A percentile compares a stretch with the other conserved stretches of the same genome.
phyloP scores from a whole-genome alignment of 352 stramenopile species.

The Phytophthora constricta region DNA sequence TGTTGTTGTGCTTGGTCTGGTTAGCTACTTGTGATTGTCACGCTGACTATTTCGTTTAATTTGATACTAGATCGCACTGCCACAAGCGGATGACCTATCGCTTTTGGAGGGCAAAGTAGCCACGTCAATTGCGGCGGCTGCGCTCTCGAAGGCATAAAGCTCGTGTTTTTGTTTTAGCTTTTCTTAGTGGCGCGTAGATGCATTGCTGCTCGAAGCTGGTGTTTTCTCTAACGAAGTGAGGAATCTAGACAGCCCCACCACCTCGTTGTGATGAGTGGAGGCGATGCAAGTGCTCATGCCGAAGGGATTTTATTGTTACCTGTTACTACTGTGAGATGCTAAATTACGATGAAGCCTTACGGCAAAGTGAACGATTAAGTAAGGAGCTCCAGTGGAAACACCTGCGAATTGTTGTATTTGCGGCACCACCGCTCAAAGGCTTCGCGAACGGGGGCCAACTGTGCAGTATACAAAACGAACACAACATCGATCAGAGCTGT shows the following conservation, averaged over 20 bases:
- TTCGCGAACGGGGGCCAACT: constrained; percentile 55
- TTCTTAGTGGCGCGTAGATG: constrained; percentile 25
- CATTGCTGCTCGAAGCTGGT: constrained; percentile 12
- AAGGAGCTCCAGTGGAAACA: constrained; percentile 44
- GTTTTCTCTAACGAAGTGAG: too few species aligned
- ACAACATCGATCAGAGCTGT: constrained; percentile 2
- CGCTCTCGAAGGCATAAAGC: constrained; percentile 53
- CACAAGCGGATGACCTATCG: constrained; percentile 65
- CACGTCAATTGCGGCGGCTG: constrained; percentile 49
- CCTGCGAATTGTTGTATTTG: constrained; percentile 57
- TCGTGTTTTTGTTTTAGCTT: constrained; percentile 5
- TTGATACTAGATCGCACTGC: constrained; percentile 61
- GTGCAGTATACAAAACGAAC: background rate
- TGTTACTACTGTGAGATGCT: background rate
- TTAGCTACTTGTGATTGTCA: background rate
- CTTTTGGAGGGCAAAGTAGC: constrained; percentile 74
- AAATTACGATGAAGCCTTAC: constrained; percentile 7
- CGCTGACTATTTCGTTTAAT: constrained; percentile 14
- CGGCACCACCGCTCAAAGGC: constrained; percentile 60
- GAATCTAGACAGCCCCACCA: constrained; percentile 2
- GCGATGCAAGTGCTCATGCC: background rate
- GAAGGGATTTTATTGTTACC: background rate
- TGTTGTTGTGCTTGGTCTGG: constrained; percentile 22
- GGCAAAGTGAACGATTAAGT: constrained; percentile 9
- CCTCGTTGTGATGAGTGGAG: background rate